Percentiles rank a stretch among this genome's conserved stretches.
Conservation (phyloP, 2,329 filamentous ascomycete genomes). For the Colletotrichum aenigma region DNA sequence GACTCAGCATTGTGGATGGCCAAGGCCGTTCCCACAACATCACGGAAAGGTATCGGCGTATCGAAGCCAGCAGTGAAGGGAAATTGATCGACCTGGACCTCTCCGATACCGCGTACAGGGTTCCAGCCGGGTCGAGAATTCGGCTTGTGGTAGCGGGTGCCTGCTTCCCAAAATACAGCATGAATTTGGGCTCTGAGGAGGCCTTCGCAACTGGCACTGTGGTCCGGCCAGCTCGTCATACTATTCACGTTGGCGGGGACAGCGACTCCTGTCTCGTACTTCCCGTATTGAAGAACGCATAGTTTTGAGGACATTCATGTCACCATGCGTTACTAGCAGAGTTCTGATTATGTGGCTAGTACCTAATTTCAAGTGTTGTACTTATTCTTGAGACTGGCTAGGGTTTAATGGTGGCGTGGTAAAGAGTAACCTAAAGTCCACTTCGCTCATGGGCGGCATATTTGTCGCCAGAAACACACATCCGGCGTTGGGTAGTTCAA, state of each 20-base stretch:
- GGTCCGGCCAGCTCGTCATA: conserved; percentile 16
- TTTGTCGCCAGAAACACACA: neutral
- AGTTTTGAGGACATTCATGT: neutral
- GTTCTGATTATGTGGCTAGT: neutral
- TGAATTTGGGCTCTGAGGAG: conserved; percentile 25
- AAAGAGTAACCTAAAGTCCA: neutral
- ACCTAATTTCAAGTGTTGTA: fast-evolving
- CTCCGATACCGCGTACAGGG: conserved; percentile 24
- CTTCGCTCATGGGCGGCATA: neutral
- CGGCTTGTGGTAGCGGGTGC: conserved; percentile 27
- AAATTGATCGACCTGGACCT: neutral
- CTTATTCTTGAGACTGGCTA: neutral
- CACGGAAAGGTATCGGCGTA: conserved; percentile 23
- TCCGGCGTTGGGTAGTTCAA: neutral
- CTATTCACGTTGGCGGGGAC: neutral
- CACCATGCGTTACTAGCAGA: fast-evolving
- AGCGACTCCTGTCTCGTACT: neutral
- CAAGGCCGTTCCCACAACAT: conserved; percentile 26
- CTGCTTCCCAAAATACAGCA: conserved; percentile 20
- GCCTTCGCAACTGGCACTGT: conserved; percentile 16
- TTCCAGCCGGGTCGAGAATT: conserved; percentile 23
- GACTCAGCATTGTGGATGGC: conserved; percentile 26
- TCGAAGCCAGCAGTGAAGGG: conserved; percentile 12
- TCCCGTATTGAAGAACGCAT: neutral
- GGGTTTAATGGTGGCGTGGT: neutral